Evolutionary conservation across 1,139 yeast species (phyloP), one percentile per base, ranked within the genome.

Genomic region (Sugiyamaella sp.): DNA sequence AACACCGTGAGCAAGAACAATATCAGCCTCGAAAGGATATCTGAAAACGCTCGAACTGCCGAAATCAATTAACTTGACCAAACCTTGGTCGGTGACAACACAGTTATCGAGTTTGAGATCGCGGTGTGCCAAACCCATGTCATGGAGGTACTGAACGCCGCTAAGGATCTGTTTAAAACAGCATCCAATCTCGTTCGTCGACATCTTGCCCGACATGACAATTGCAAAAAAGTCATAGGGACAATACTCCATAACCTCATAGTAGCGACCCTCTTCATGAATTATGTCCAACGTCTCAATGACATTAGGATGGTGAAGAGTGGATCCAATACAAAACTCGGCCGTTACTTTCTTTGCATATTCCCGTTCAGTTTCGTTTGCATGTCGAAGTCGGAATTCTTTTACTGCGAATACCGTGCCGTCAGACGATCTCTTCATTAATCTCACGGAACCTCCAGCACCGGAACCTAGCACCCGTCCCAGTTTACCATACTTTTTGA

Each of bases 241-340:
- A 56, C 97, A 95, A 68, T 89, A 95, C 69, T 95, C 99, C 99
- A 95, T 93, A 48, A 95, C 91, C 71, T 95, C 97, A 69, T 84
- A 93, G 67, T 89, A 89, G 61, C 90, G 82, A 58, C 85, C 88
- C 61, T 84, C 85, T 65, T 90, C 97, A 65, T 89, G 87, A 55
- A 91, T 83, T 39, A 93, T 89, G 69, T 95, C 99, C 56, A 93
- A 80, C 0, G 99, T 93, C 69, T 91, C 95, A 64, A 93, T 90
- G 60, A 93, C 85, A 69, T 93, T 91, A 16, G 97, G 93, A 71
- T 93, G 98, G 65, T 89, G 93, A 62, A 93, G 76, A 3, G 99
- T 89, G 5, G 97, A 90, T 0, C 99, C 99, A 60, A 95, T 89
- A 72, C 98, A 91, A 71, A 89, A 93, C 72, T 95, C 99, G 22